phyloP scores from a whole-genome alignment of 148 eudicot species.

The Rhododendron kiyosumense region DNA sequence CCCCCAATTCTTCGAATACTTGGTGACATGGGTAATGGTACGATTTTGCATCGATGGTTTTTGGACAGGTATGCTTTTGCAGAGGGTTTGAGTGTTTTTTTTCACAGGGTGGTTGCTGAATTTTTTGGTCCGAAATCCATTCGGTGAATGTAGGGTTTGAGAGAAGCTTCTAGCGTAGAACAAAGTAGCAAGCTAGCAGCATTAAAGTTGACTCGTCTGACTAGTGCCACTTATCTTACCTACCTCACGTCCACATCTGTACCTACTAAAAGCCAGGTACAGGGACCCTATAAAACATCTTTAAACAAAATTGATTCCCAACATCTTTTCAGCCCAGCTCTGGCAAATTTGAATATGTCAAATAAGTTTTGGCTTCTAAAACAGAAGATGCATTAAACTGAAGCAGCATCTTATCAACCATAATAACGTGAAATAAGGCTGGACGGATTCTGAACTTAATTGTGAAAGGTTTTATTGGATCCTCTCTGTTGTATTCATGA shows the following conservation, averaged over 20 bases:
- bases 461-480: background rate
- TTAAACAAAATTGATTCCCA: background rate
- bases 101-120: background rate
- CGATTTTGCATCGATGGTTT: background rate
- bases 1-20: background rate
- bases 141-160: background rate
- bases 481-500: background rate
- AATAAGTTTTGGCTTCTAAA: background rate
- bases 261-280: background rate
- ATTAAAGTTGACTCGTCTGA: constrained; percentile 2
- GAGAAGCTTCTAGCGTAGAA: background rate
- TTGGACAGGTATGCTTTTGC: background rate
- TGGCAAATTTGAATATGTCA: background rate
- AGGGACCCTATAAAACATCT: background rate
- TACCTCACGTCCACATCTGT: background rate
- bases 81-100: background rate
- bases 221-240: background rate
- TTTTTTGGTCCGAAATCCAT: background rate
- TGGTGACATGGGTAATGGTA: background rate
- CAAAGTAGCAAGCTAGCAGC: background rate
- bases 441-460: background rate
- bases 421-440: background rate
- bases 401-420: background rate
- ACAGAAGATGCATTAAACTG: background rate
- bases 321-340: background rate